Percentiles rank a stretch among this genome's conserved stretches.
These are phyloP conservation scores for Mallotus nudiflorus DNA, from an alignment of 345 rosid genomes.

Conservation along the genomic window DNA sequence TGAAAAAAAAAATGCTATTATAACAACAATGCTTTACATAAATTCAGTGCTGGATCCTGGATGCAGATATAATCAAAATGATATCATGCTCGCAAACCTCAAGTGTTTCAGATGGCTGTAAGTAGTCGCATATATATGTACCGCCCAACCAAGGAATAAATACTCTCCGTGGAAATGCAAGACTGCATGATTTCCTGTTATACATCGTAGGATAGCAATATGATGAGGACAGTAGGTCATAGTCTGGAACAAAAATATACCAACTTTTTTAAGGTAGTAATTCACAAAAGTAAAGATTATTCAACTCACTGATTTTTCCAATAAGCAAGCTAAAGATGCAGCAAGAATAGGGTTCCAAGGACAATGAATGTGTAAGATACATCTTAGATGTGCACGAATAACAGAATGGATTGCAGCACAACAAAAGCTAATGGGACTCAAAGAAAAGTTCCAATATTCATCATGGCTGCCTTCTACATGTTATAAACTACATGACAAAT, in stretches of 20 bases:
- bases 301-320: background rate
- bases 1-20: background rate
- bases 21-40: background rate
- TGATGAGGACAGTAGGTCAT: background rate
- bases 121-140: conserved; percentile 66
- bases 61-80: background rate
- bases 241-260: conserved; percentile 5
- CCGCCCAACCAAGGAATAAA: conserved; percentile 78
- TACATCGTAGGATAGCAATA: conserved; percentile 13
- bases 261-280: background rate
- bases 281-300: conserved; percentile 12
- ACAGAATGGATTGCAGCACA: background rate
- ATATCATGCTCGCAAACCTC: conserved; percentile 48
- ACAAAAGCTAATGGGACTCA: background rate
- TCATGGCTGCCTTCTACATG: background rate
- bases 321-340: background rate
- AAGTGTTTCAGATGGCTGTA: conserved; percentile 69
- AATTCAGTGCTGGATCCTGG: background rate
- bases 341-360: background rate
- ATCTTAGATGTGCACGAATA: background rate
- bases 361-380: background rate
- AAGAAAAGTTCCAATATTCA: background rate
- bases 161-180: conserved; percentile 76
- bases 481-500: too few species aligned
- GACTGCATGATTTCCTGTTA: conserved; percentile 59